Evolutionary conservation across 164 flowering plant species (phyloP).

Genomic region (Stephania japonica): DNA sequence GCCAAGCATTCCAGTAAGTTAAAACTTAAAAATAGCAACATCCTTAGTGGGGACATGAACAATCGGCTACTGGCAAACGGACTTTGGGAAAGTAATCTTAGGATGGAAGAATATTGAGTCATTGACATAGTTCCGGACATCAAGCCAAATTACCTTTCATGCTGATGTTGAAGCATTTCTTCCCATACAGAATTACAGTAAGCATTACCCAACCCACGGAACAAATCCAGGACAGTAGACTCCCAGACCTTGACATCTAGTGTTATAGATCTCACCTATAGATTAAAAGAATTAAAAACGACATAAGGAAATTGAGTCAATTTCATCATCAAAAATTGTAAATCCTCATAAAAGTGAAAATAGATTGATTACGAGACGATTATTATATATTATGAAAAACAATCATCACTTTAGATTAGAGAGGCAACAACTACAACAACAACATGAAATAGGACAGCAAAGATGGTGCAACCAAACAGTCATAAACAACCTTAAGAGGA

Average conservation of each 20-base stretch:
- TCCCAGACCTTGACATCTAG: conserved; percentile 98
- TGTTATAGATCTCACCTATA: conserved; percentile 78
- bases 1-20: background rate
- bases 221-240: conserved; percentile 67
- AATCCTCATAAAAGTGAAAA: background rate
- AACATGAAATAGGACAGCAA: background rate
- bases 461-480: background rate
- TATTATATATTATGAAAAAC: too few relatives aligned
- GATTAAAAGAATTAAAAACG: background rate
- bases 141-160: conserved; percentile 36
- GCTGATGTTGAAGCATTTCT: conserved; percentile 42
- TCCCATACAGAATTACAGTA: conserved; percentile 94
- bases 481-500: background rate
- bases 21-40: background rate
- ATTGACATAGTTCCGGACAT: conserved; percentile 1
- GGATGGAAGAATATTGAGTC: background rate
- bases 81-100: background rate
- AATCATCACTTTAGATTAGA: too few relatives aligned
- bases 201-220: conserved; percentile 63
- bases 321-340: too few relatives aligned
- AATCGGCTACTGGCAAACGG: background rate
- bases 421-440: too few relatives aligned
- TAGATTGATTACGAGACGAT: too few relatives aligned
- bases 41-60: background rate
- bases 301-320: background rate